Evolutionary conservation across 2,329 filamentous ascomycete species (phyloP), one percentile per base, ranked within the genome.

Genomic region (Arthrinium phaeospermum): DNA sequence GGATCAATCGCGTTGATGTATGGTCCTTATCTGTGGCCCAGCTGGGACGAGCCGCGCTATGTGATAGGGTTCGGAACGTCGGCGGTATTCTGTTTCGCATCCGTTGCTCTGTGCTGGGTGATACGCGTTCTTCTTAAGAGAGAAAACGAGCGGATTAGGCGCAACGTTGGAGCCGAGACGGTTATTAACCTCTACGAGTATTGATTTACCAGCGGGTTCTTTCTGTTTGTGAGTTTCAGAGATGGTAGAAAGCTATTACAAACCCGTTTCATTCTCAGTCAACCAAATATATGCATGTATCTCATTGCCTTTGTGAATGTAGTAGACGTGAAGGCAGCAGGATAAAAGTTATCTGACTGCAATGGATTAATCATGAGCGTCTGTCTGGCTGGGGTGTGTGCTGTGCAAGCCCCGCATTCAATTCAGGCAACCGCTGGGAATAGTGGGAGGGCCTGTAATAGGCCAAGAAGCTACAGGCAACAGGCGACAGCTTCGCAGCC

Each of bases 1-100:
- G 74, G 70, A n/a, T 53, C 82, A 27, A 80, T 80, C 37, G 83
- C 82, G 71, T 78, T 79, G 1, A 79, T 78, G 5, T 83, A 82
- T 72, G 79, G 82, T 6, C 80, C 82, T 6, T 84, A 84, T 72
- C 75, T 84, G 1, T 83, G 82, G 81, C 78, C 79, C 14, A 77
- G 78, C 41, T 77, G 72, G 12, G 79, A 80, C 68, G 79, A 76
- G 49, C 82, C 81, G 0, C 75, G 79, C 45, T 83, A 81, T 71
- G 73, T 75, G 1, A 80, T 80, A 68, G 81, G 81, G 16, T 79
- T 82, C 74, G 75, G 74, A 1, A 74, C 77, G 6, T 80, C 77
- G n/a, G 80, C 80, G 2, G 72, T 41, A 8, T 70, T 67, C 73
- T 82, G 80, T 10, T 69, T 80, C 13, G 80, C 78, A 24, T 53